A percentile compares a stretch with the other conserved stretches of the same genome.
These are phyloP conservation scores for Carex arenaria DNA, from an alignment of 202 grass and related monocot genomes.

Conservation along the genomic window DNA sequence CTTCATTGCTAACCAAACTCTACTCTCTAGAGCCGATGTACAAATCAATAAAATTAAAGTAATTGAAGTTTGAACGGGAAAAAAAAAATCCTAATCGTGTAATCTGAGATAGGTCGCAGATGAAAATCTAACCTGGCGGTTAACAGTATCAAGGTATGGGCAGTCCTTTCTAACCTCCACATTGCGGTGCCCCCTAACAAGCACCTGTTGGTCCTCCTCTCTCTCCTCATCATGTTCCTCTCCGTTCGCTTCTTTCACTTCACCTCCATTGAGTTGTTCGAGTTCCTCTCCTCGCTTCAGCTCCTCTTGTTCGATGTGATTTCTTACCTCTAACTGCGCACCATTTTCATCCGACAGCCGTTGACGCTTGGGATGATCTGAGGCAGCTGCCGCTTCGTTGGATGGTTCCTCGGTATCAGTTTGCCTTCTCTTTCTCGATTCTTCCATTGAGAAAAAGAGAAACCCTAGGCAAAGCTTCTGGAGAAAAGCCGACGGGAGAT, in stretches of 20 bases:
- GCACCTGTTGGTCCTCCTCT: conserved; percentile 30
- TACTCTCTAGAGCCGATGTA: background rate
- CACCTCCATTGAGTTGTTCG: background rate
- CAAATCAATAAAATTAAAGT: background rate
- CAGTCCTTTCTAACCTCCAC: conserved; percentile 83
- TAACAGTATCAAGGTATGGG: conserved; percentile 95
- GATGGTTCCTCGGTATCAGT: background rate
- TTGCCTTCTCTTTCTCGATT: conserved; percentile 29
- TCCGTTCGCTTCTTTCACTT: conserved; percentile 14
- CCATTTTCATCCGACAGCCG: conserved; percentile 13
- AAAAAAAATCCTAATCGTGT: background rate
- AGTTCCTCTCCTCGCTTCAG: background rate
- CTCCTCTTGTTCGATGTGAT: conserved; percentile 32
- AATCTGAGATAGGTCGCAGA: background rate
- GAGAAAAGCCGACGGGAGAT: background rate
- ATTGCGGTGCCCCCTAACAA: conserved; percentile 48
- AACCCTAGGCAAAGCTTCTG: conserved; percentile 23
- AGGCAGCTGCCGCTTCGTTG: background rate
- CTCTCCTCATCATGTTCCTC: conserved; percentile 18
- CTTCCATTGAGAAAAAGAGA: conserved; percentile 22
- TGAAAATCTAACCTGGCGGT: conserved; percentile 56
- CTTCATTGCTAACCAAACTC: background rate
- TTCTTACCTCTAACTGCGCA: background rate
- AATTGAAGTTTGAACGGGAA: background rate
- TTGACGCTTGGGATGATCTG: conserved; percentile 22